Base-by-base conservation (phyloP, 176 grass and related monocot genomes). In the Saccharum spontaneum region DNA sequence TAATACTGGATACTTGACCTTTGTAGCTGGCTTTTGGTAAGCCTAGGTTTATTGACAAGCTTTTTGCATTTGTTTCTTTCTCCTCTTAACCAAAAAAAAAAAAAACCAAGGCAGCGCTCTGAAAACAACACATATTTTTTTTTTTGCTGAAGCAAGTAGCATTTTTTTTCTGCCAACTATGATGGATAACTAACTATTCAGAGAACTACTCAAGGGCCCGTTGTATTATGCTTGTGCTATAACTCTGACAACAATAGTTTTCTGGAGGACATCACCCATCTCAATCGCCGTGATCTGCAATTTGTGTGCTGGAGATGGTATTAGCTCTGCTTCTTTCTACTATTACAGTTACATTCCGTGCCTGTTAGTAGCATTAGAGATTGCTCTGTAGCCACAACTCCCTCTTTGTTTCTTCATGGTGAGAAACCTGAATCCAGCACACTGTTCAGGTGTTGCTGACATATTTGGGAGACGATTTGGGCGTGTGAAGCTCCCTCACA, bases 261-360 rank as follows among this genome's bases (percentile, higher is more conserved):
- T 96, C 34, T 96, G 97, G 93, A 81, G 90, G 73, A 94, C 89
- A 71, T 95, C 91, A 40, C 97, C 93, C 22, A 84, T 99, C 63
- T 89, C 91, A 44, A 86, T 96, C n/a, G 83, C 93, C 24, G 86
- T 85, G 67, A 81, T 98, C 40, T 98, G 93, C 86, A 98, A 98
- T 50, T 62, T 95, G 39, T 98, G 88, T 75, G 91, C 96, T 0
- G 93, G 93, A 75, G 96, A 98, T 10, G 96, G 93, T 98, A 60
- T 10, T 3, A 60, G 22, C 20, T 55, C 8, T n/a, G 8, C 54
- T 10, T 59, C 7, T n/a, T 60, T 1, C 55, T 60, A 23, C 3
- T 6, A 28, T 28, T 28, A 28, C 28, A 28, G 28, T 28, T 28
- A 52, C 46, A 57, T 7, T 8, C 20, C n/a, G 8, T 59, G 55